Evolutionary conservation across 83 land plant genomes (phyloP), one percentile per base, ranked within the genome.

Genomic region (Thuja plicata): DNA sequence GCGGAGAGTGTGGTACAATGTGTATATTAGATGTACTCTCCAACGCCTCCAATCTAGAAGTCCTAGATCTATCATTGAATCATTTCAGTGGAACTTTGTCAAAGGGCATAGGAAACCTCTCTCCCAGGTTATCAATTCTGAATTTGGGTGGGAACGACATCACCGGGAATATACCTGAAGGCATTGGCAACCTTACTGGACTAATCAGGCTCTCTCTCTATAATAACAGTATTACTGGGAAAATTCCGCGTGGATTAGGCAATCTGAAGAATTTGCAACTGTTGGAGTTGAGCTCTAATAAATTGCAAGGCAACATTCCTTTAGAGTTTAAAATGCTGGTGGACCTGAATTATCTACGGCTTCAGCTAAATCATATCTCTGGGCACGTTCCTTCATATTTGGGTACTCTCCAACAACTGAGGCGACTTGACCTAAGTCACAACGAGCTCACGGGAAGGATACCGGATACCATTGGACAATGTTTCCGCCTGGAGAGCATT

Each of bases 101-200:
- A 52, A 60, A 34, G 13, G 45, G 24, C 0, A 71, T 94, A 79
- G 94, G 94, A 0, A 89, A 77, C 1, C 93, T 94, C 6, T 27
- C 21, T 7, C 90, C 81, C 85, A 32, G 19, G 15, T 32, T 90
- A 17, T 13, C 48, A 34, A 10, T 11, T 13, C 48, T 90, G 16
- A 0, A 88, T 16, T 15, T 88, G 9, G 1, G 37, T 8, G 9
- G 1, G 0, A 90, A 90, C 70, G 11, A 13, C 10, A 57, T 90
- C 5, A 54, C 41, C n/a, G 91, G 91, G 7, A 34, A 37, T 48
- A 84, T 92, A 84, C 93, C 93, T 24, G 30, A 87, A n/a, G 91
- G 87, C 74, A 62, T 91, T 1, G 86, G 89, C 21, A 60, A 45
- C 55, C 73, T 87, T 43, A 73, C 6, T 1, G 71, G 71, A 3